Percentiles rank a stretch among this genome's conserved stretches.
phyloP scores from a whole-genome alignment of 1,139 yeast species.

The Wickerhamiella pararugosa region DNA sequence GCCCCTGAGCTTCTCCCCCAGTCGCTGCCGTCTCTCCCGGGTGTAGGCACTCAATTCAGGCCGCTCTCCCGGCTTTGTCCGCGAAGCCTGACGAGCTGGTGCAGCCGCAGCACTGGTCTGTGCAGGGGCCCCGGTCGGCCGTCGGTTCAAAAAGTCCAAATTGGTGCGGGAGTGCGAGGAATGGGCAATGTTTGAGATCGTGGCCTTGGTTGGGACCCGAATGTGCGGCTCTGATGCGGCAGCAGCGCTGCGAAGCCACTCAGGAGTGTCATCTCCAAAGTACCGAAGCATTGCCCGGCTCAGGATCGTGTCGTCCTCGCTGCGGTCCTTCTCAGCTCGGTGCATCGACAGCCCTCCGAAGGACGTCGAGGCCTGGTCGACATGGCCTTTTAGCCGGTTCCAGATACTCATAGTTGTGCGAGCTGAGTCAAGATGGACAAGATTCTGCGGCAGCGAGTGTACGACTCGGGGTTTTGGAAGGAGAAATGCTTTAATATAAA shows the following conservation, averaged over 20 bases:
- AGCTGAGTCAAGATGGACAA: constrained; percentile 21
- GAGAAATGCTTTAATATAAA: constrained; percentile 45
- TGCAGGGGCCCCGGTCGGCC: neutral
- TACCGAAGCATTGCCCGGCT: constrained; percentile 23
- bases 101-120: neutral
- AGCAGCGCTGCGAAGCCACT: constrained; percentile 12
- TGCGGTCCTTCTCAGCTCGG: constrained; percentile 21
- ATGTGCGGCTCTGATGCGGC: neutral
- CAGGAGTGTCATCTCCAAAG: constrained; percentile 18
- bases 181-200: neutral
- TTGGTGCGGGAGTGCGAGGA: neutral
- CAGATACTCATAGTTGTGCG: constrained; percentile 8
- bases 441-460: constrained; percentile 51
- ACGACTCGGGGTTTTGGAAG: constrained; percentile 56
- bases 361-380: constrained; percentile 8
- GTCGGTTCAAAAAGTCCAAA: neutral
- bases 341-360: constrained; percentile 19
- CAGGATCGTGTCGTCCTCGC: constrained; percentile 24
- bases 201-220: neutral
- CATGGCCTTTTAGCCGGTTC: constrained; percentile 14
- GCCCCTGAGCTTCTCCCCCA: constrained; percentile 4
- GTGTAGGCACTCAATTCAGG: neutral
- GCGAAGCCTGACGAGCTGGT: neutral
- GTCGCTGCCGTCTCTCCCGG: neutral
- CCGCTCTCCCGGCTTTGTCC: neutral